phyloP scores from a whole-genome alignment of 805 yeast genomes.

The Geotrichum ghanense region DNA sequence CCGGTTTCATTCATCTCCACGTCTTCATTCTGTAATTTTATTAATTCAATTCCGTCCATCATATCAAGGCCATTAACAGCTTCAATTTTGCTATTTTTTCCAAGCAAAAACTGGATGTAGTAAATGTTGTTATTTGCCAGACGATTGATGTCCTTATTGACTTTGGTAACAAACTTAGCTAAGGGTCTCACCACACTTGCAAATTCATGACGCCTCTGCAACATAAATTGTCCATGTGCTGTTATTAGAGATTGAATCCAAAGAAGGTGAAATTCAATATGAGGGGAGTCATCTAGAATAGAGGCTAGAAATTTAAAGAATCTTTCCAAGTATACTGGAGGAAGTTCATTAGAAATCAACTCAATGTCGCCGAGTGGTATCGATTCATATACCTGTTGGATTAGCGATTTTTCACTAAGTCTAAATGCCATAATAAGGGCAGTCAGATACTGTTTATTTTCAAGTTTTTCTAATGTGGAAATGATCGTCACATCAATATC shows the following conservation, averaged over 20 bases:
- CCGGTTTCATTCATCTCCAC: conserved; percentile 21
- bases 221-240: conserved; percentile 67
- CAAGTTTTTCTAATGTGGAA: conserved; percentile 48
- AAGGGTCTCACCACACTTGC: conserved; percentile 54
- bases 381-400: conserved; percentile 61
- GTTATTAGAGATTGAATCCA: conserved; percentile 69
- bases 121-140: conserved; percentile 21
- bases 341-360: conserved; percentile 57
- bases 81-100: conserved; percentile 3
- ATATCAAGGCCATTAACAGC: not conserved
- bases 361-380: conserved; percentile 62
- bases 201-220: conserved; percentile 48
- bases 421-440: conserved; percentile 91
- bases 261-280: conserved; percentile 68
- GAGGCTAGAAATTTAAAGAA: conserved; percentile 60
- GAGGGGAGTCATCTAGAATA: conserved; percentile 58
- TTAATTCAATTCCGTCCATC: not conserved
- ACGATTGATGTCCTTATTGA: conserved; percentile 53
- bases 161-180: conserved; percentile 62
- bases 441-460: conserved; percentile 51
- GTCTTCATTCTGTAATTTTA: conserved; percentile 7
- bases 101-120: conserved; percentile 13
- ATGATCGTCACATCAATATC: conserved; percentile 88
- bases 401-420: conserved; percentile 66
- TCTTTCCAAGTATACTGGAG: conserved; percentile 62